Evolutionary conservation across 345 rosid genomes (phyloP).

Genomic region (Populus alba): DNA sequence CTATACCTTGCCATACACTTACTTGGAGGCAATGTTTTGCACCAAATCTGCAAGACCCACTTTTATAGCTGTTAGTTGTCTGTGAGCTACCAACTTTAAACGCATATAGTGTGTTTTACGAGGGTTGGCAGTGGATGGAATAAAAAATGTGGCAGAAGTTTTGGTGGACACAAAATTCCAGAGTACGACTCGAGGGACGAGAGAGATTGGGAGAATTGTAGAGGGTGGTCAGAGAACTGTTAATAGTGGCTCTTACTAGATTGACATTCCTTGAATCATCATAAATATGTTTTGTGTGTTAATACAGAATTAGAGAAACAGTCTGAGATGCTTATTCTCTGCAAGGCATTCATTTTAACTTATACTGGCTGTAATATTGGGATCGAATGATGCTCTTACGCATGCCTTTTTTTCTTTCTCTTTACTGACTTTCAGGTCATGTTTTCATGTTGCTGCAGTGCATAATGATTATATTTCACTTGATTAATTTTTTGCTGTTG

Average conservation of each 20-base stretch:
- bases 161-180: neutral
- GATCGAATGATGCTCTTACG: neutral
- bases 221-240: neutral
- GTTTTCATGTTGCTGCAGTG: neutral
- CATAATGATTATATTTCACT: neutral
- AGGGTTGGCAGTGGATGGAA: neutral
- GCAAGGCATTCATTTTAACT: neutral
- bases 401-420: neutral
- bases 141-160: neutral
- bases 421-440: neutral
- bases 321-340: neutral
- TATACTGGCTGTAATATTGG: neutral
- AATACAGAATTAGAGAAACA: neutral
- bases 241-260: neutral
- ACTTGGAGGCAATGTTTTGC: neutral
- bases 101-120: neutral
- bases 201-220: neutral
- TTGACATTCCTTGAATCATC: neutral
- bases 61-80: neutral
- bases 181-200: neutral
- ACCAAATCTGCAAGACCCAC: neutral
- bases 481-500: neutral
- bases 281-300: too few relatives aligned
- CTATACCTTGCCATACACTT: too few relatives aligned
- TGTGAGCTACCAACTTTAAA: neutral